A percentile compares a stretch with the other conserved stretches of the same genome.
Conservation (phyloP, 2,329 filamentous ascomycete species). For the Basipetospora chlamydospora region DNA sequence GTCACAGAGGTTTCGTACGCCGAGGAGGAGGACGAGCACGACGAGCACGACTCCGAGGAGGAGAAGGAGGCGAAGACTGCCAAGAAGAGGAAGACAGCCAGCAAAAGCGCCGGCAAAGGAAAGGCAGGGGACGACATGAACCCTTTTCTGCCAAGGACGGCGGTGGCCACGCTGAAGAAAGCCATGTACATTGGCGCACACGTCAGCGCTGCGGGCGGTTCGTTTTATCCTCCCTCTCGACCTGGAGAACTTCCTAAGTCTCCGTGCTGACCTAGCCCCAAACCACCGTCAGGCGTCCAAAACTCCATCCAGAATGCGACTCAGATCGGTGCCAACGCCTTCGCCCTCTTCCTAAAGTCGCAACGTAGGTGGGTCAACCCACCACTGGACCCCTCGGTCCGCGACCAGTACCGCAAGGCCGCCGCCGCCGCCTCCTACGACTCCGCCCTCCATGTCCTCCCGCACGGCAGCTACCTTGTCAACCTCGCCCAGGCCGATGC, state of each 20-base stretch:
- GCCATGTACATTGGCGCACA: conserved; percentile 81
- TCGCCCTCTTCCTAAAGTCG: conserved; percentile 90
- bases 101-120: conserved; percentile 20
- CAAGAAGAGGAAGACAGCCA: conserved; percentile 19
- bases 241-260: too few species aligned
- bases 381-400: conserved; percentile 52
- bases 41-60: conserved; percentile 11
- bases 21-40: conserved; percentile 13
- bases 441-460: conserved; percentile 58
- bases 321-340: conserved; percentile 79
- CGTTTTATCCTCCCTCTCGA: conserved; percentile 12
- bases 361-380: conserved; percentile 91
- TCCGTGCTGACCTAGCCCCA: too few species aligned
- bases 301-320: conserved; percentile 69
- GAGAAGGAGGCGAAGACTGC: conserved; percentile 12
- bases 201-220: conserved; percentile 77
- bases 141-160: conserved; percentile 49
- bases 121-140: conserved; percentile 34
- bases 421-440: conserved; percentile 60
- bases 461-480: conserved; percentile 91
- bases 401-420: conserved; percentile 52
- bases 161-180: conserved; percentile 45
- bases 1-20: conserved; percentile 13
- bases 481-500: conserved; percentile 80
- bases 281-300: conserved; percentile 52